Base-by-base conservation (phyloP, 306 rosid species). In the Neltuma alba region DNA sequence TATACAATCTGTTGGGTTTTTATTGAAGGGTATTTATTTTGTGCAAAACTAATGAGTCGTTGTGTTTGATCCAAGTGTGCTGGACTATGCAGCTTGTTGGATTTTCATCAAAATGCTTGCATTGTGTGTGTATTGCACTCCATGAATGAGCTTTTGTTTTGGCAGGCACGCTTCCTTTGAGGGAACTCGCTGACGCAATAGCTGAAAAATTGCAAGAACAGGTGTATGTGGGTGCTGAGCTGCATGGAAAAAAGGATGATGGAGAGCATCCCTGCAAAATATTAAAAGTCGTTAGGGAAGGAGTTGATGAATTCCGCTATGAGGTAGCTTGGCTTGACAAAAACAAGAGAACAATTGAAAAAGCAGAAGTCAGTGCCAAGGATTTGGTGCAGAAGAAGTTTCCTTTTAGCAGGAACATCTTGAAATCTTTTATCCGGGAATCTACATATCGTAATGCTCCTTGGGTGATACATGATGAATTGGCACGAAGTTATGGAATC, bases 351-450 rank as follows among this genome's bases (percentile, higher is more conserved):
- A 81, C 76, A 70, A 80, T 72, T 38, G 97, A 82, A 70, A 88
- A 76, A 52, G 81, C 89, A 15, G 76, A 86, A 30, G 68, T 92
- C 12, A 70, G 38, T 12, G 78, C 79, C 12, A 90, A 88, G 80
- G 91, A 86, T 78, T 78, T 95, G 84, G 83, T 89, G 77, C 91
- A 84, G 81, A 95, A 90, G 91, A 95, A 95, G 85, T 89, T 75
- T 0, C 93, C 88, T 41, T 88, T 95, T 83, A 95, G 97, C 86
- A 89, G 97, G 81, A 88, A 81, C 74, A 72, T 89, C 64, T 83
- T 90, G 41, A 95, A 91, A 85, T 91, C 97, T 67, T 95, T 95
- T 77, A 90, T 95, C 82, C 96, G 99, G 85, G 96, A 93, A 81
- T 95, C 97, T 67, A 95, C 99, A 2, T 91, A 88, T 75, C 91